Evolutionary conservation across 2,329 filamentous ascomycete genomes (phyloP), one percentile per base, ranked within the genome.

Genomic region (Celoporthe dispersa): DNA sequence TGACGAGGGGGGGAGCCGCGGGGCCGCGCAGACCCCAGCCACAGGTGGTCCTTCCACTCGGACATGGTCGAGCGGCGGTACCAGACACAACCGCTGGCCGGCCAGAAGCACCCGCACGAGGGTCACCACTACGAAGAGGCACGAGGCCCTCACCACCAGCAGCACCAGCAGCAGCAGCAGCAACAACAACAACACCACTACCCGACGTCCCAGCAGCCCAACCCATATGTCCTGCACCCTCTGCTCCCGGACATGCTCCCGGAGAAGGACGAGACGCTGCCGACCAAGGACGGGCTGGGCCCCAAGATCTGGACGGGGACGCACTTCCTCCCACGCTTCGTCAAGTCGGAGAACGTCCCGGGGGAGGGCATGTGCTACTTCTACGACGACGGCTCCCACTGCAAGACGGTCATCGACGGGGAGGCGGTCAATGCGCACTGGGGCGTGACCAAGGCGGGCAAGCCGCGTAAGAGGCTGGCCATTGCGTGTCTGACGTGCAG

Each of bases 401-500:
- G 92, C 82, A 93, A 92, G 75, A 93, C 92, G 51, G 84, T 92
- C 37, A 94, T 97, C 73, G 93, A 97, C 75, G 94, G 94, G 25
- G 92, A 97, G 78, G 86, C 86, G 0, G 94, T 97, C 66, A 97
- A 97, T 78, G 93, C 94, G 1, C 92, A 93, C 74, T 97, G 94
- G 94, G 94, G 94, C 22, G 90, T 97, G 12, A 97, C 94, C 48
- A 97, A 97, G 81, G 94, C 94, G 2, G 94, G 94, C 19, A 97
- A 97, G 82, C 94, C 94, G 63, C 89, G 94, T 74, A 98, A 98
- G 82, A 87, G 94, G 69, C 85, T 97, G 69, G 94, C 94, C 33
- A 94, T 97, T 78, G 94, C 94, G n/a, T 98, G 94, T 78, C 86
- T 97, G 70, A 96, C 94, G 16, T 98, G 94, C 79, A 89, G 94